Evolutionary conservation across 305 asterid species (phyloP), one percentile per base, ranked within the genome.

Genomic region (Stenogyne calaminthoides): DNA sequence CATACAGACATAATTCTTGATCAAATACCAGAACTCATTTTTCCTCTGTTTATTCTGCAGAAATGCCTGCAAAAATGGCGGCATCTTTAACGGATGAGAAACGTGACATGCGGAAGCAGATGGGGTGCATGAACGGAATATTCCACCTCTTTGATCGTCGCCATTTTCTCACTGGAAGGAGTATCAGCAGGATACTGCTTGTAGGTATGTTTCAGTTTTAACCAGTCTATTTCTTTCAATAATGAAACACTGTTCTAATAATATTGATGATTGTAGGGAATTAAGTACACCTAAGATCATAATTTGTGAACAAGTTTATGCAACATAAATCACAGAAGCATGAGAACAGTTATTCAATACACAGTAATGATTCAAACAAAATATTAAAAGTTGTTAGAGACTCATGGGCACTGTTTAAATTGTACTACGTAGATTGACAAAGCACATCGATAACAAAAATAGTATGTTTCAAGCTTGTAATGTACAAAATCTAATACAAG

Each of bases 41-140:
- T 64, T 62, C 16, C 55, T 40, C n/a, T 40, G 46, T 70, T 54
- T 8, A 69, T 22, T 16, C 68, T 70, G 61, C 58, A 69, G 74
- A 77, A 10, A 87, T 87, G 91, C 76, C 93, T 29, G 75, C 88
- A 18, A 84, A 80, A 76, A 80, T 71, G 57, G 25, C 72, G 77
- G 55, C 87, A 60, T 32, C 36, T 32, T 32, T 32, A 32, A 32
- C 36, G 1, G 36, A 32, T 32, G 88, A 82, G 59, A 80, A 80
- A 55, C 67, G 67, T 71, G 85, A 86, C 67, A 58, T 83, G 67
- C 83, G 76, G 36, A 93, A 88, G 88, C 92, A 90, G 74, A 77
- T 86, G 9, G 94, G 98, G n/a, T 90, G 98, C 89, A 86, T 89
- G 89, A 83, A 84, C 65, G 84, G 86, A 70, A 77, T 90, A 76